Conservation (phyloP, 2,329 filamentous ascomycete genomes). For the Microcyclospora pomicola region DNA sequence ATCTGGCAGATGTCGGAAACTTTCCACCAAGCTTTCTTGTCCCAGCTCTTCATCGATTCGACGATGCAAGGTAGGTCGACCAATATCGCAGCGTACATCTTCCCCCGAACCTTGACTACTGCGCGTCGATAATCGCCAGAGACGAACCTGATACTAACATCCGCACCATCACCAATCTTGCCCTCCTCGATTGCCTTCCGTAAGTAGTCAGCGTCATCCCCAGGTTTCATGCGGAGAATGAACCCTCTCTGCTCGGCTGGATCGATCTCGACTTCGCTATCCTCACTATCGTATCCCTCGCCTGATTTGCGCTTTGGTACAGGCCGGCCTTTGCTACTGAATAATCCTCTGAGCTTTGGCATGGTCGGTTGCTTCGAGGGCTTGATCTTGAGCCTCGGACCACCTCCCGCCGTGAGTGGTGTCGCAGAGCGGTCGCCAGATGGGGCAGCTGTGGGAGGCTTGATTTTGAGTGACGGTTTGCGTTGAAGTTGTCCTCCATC, state of each 20-base stretch:
- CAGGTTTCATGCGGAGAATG: conserved; percentile 74
- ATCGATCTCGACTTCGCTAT: conserved; percentile 76
- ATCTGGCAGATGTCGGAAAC: conserved; percentile 81
- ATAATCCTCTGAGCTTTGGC: conserved; percentile 2
- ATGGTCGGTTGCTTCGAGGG: not conserved
- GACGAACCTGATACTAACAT: conserved; percentile 70
- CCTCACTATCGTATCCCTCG: conserved; percentile 92
- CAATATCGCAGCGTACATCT: conserved; percentile 61
- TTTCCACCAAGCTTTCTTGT: conserved; percentile 77
- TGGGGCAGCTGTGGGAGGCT: conserved; percentile 17
- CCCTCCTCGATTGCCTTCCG: conserved; percentile 61
- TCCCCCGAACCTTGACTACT: conserved; percentile 53
- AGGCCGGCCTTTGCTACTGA: conserved; percentile 7
- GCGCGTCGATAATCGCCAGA: conserved; percentile 60
- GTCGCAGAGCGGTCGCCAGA: not conserved
- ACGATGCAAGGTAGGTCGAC: conserved; percentile 78
- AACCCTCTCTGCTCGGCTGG: conserved; percentile 84
- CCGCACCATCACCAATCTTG: conserved; percentile 66
- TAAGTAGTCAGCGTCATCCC: conserved; percentile 73
- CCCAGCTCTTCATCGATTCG: conserved; percentile 88
- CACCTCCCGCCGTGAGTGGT: conserved; percentile 1
- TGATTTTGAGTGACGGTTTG: conserved; percentile 22
- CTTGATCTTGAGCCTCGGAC: conserved; percentile 2
- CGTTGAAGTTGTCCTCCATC: conserved; percentile 12
- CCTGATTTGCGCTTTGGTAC: conserved; percentile 54